Percentiles rank a stretch among this genome's conserved stretches.
These are phyloP conservation scores for Tetracentron sinense DNA, from an alignment of 164 flowering plant genomes.

Conservation along the genomic window DNA sequence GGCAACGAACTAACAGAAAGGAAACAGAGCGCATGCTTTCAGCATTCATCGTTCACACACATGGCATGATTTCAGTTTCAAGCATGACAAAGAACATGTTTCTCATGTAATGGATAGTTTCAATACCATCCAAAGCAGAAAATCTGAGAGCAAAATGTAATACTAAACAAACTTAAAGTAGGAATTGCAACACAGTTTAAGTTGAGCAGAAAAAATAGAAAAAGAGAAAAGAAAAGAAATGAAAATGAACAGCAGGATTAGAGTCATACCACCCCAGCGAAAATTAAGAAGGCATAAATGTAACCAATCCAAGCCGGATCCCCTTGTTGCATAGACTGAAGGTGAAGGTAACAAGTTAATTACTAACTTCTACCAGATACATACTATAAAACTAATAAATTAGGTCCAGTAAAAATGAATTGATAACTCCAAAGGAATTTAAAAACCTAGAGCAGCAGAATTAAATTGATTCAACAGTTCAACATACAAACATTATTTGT, in stretches of 20 bases:
- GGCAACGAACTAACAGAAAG: not conserved
- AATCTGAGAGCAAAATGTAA: not conserved
- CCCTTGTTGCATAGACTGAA: conserved; percentile 94
- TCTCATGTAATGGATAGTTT: not conserved
- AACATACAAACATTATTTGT: not conserved
- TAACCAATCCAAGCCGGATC: conserved; percentile 95
- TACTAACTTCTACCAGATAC: not conserved
- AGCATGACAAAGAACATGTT: not conserved
- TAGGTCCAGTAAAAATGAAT: not conserved
- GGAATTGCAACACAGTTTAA: not conserved
- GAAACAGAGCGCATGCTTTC: not conserved
- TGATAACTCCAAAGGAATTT: too few species aligned
- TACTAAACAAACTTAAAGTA: not conserved
- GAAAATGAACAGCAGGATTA: conserved; percentile 1
- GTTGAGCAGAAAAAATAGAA: not conserved
- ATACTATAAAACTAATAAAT: not conserved
- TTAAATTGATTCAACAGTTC: not conserved
- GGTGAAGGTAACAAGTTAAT: not conserved
- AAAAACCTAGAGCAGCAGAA: not conserved
- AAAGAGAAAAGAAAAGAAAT: not conserved
- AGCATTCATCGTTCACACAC: not conserved
- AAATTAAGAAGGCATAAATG: conserved; percentile 81
- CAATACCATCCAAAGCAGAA: not conserved
- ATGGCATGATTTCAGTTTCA: not conserved
- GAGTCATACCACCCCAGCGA: conserved; percentile 85